Evolutionary conservation across 1,284 basidiomycete species (phyloP).

Genomic region (Rhodotorula sp.): DNA sequence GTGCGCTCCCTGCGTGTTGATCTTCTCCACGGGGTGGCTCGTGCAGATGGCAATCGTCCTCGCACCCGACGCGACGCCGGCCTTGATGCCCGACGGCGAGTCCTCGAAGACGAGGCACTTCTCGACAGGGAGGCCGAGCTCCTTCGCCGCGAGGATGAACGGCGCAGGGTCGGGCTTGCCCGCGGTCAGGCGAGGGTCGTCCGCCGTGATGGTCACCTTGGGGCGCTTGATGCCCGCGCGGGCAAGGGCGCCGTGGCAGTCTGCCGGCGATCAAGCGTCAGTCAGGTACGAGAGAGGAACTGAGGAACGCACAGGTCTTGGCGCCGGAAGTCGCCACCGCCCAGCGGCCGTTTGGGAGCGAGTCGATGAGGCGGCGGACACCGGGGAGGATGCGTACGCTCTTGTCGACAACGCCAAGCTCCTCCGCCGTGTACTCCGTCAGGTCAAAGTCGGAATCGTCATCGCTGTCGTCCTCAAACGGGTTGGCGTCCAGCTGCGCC

Average conservation of each 20-base stretch:
- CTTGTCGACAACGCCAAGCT: conserved; percentile 44
- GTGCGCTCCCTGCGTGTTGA: conserved; percentile 69
- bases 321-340: conserved; percentile 76
- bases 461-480: conserved; percentile 64
- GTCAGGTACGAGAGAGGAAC: neutral
- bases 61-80: conserved; percentile 65
- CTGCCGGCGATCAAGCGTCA: conserved; percentile 50
- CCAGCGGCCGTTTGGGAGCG: conserved; percentile 67
- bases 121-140: conserved; percentile 63
- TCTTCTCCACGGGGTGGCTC: conserved; percentile 56
- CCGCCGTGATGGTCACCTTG: conserved; percentile 72
- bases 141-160: conserved; percentile 54
- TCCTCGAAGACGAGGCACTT: conserved; percentile 70
- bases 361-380: conserved; percentile 67
- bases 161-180: conserved; percentile 49
- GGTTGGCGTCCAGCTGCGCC: conserved; percentile 51
- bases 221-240: conserved; percentile 73
- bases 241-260: conserved; percentile 64
- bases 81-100: conserved; percentile 70
- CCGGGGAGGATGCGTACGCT: conserved; percentile 70
- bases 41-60: conserved; percentile 75
- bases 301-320: conserved; percentile 59
- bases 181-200: conserved; percentile 60
- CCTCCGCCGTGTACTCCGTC: conserved; percentile 43
- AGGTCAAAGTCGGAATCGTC: conserved; percentile 60